Evolutionary conservation across 768 basidiomycete genomes (phyloP), one percentile per base, ranked within the genome.

Genomic region (Tricholomella constricta): DNA sequence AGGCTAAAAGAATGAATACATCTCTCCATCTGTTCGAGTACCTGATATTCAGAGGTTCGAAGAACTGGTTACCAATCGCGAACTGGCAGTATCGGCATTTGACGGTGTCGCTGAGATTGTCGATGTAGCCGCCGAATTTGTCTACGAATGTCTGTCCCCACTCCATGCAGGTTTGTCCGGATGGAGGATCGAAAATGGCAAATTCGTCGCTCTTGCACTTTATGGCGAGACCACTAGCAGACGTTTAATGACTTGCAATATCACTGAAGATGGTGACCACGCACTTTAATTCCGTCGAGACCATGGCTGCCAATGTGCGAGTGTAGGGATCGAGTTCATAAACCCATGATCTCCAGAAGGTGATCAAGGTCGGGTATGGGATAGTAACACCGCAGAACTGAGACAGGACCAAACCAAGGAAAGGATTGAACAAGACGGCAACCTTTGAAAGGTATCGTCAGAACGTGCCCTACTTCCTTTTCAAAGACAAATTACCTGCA

Each of bases 381-480:
- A 91, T 82, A 1, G 87, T 86, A 14, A 91, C 88, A 64, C 91
- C 91, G 59, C 88, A 90, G 80, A 92, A 92, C 14, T 84, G 78
- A 4, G 80, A 70, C 45, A 91, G 79, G 34, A 87, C 72, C 27
- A 86, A 66, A 37, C 78, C 73, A 43, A 91, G 55, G 77, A 90
- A 87, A 2, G 91, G 91, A 66, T 89, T 92, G 73, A 86, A 87
- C 50, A 93, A 71, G 6, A 88, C 88, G 9, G 90, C 90, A 34
- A 90, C 82, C 74, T 75, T 20, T 9, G 10, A 9, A 59, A 64
- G 7, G 20, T n/a, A n/a, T n/a, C n/a, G 34, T 43, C n/a, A 45
- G 46, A 38, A 37, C 69, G 61, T n/a, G 25, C 3, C n/a, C n/a
- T 14, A 67, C 40, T 65, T 62, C 61, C 27, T 68, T 65, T 53